phyloP scores from a whole-genome alignment of 2,329 filamentous ascomycete genomes.

The Colletotrichum tofieldiae region DNA sequence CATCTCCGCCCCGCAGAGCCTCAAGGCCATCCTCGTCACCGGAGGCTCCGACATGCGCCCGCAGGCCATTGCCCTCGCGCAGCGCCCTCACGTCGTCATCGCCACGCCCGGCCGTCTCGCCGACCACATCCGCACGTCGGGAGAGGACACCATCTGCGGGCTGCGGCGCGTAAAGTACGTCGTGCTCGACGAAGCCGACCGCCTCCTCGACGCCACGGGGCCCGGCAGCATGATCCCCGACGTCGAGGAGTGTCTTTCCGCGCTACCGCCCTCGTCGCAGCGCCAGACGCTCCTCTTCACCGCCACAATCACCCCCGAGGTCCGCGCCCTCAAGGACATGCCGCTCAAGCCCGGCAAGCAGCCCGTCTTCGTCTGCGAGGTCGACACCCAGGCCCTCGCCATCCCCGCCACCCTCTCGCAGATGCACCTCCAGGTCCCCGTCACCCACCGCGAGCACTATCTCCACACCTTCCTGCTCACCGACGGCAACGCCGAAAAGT shows the following conservation, averaged over 20 bases:
- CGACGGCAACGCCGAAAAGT: constrained; percentile 80
- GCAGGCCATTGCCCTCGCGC: constrained; percentile 87
- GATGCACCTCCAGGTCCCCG: constrained; percentile 88
- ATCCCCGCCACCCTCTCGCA: constrained; percentile 87
- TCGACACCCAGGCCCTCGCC: constrained; percentile 81
- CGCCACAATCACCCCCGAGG: constrained; percentile 93
- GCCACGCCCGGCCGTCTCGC: constrained; percentile 94
- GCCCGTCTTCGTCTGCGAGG: constrained; percentile 90
- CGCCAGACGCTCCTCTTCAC: constrained; percentile 98
- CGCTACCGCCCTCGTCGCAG: constrained; percentile 81
- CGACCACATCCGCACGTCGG: constrained; percentile 93
- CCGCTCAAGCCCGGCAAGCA: constrained; percentile 78
- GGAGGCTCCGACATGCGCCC: constrained; percentile 93
- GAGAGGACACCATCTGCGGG: constrained; percentile 89
- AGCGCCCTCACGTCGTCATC: constrained; percentile 91
- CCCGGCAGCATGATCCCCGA: constrained; percentile 94
- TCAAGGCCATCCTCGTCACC: constrained; percentile 92
- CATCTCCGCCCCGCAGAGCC: constrained; percentile 87
- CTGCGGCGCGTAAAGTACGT: constrained; percentile 86
- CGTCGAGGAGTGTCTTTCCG: constrained; percentile 88
- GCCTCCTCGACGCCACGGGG: constrained; percentile 81
- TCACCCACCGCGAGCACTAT: constrained; percentile 95
- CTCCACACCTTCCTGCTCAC: constrained; percentile 91
- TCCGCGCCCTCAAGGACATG: constrained; percentile 86
- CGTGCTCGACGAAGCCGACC: constrained; percentile 96